phyloP scores from a whole-genome alignment of 345 rosid species.

The Triadica sebifera region DNA sequence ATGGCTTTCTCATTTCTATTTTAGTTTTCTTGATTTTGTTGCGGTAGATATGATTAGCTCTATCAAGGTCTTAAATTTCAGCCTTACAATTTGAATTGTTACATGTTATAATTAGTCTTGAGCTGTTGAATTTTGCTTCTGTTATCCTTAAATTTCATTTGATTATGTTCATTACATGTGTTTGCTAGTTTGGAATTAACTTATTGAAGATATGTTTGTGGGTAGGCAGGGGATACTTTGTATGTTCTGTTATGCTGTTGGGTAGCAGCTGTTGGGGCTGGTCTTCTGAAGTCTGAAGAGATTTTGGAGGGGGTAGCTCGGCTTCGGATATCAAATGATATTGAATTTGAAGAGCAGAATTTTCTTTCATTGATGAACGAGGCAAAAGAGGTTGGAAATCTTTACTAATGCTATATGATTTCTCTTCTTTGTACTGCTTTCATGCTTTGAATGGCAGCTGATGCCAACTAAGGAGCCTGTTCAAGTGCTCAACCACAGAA shows the following conservation, averaged over 20 bases:
- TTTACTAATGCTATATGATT: neutral
- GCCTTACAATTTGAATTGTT: neutral
- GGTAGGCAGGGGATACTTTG: slow-evolving; percentile 83
- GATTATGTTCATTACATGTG: neutral
- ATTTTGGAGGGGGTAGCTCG: slow-evolving; percentile 77
- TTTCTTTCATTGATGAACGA: slow-evolving; percentile 75
- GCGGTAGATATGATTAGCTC: neutral
- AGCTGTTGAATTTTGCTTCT: neutral
- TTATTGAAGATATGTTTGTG: slow-evolving; percentile 20
- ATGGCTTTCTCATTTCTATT: no score
- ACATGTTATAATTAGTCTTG: neutral
- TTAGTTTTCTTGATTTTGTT: neutral
- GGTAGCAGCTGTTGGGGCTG: slow-evolving; percentile 93
- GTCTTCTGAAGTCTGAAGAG: slow-evolving; percentile 90
- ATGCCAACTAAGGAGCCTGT: neutral
- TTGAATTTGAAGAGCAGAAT: slow-evolving; percentile 90
- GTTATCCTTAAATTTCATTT: neutral
- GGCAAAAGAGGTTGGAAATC: slow-evolving; percentile 69
- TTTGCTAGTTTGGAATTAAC: neutral
- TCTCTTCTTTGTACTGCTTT: neutral
- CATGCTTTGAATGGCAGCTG: neutral
- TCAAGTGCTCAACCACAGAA: neutral
- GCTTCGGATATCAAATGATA: slow-evolving; percentile 75
- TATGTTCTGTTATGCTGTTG: slow-evolving; percentile 91
- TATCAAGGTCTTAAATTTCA: neutral